phyloP scores from a whole-genome alignment of 768 basidiomycete genomes.

The Boletus fagicola region DNA sequence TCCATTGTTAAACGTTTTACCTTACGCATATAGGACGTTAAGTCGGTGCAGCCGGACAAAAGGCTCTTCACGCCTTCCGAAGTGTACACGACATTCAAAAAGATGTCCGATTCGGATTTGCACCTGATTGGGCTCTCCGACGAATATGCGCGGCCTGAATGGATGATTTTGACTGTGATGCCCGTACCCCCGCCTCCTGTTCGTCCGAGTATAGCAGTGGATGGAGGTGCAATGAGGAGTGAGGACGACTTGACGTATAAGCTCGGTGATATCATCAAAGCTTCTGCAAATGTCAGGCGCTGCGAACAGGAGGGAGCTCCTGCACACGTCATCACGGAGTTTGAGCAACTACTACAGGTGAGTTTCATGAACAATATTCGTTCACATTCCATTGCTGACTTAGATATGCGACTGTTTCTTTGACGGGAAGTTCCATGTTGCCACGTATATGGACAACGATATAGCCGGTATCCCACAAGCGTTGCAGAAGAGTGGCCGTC shows the following conservation, averaged over 20 bases:
- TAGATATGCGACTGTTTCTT: not conserved
- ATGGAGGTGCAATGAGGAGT: constrained; percentile 93
- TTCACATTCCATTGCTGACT: not conserved
- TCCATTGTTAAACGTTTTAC: constrained; percentile 11
- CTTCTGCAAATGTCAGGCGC: constrained; percentile 86
- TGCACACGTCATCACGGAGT: constrained; percentile 92
- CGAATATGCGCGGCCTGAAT: constrained; percentile 95
- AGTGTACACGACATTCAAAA: constrained; percentile 92
- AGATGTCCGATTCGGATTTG: constrained; percentile 89
- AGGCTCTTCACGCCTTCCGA: constrained; percentile 80
- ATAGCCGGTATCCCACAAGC: constrained; percentile 98
- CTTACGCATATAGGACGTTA: constrained; percentile 57
- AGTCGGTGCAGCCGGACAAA: constrained; percentile 79
- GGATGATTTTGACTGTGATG: constrained; percentile 99
- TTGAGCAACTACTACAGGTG: constrained; percentile 94
- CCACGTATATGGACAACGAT: constrained; percentile 99
- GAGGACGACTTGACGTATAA: constrained; percentile 99
- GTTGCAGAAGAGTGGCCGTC: constrained; percentile 93
- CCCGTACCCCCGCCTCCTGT: constrained; percentile 98
- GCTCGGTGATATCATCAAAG: constrained; percentile 93
- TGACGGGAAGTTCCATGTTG: constrained; percentile 82
- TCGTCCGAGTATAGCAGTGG: constrained; percentile 95
- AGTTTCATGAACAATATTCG: constrained; percentile 16
- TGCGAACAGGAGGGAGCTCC: constrained; percentile 97
- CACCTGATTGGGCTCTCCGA: constrained; percentile 89